phyloP scores from a whole-genome alignment of 129 eudicot genomes.

The Artemisia tridentata region DNA sequence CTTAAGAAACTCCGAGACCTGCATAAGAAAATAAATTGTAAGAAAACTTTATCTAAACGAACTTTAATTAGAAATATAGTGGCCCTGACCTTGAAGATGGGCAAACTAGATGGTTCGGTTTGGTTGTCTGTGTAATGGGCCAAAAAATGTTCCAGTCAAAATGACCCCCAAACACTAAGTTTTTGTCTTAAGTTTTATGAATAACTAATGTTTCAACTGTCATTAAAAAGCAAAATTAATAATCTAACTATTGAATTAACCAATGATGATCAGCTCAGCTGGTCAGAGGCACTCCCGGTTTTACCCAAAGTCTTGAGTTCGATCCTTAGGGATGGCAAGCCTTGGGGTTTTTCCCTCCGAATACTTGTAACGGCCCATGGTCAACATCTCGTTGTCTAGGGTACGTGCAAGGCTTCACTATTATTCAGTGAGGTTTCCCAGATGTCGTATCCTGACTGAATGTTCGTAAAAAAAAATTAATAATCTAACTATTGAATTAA shows the following conservation, averaged over 20 bases:
- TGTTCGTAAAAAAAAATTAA: not conserved
- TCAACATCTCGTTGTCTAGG: too few species aligned
- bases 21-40: not conserved
- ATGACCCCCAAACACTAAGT: not conserved
- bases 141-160: not conserved
- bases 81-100: not conserved
- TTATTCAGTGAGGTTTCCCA: too few species aligned
- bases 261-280: not conserved
- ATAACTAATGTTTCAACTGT: not conserved
- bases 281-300: too few species aligned
- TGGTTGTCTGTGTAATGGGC: not conserved
- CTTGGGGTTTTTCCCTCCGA: too few species aligned
- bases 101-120: not conserved
- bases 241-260: not conserved
- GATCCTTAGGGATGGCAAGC: too few species aligned
- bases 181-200: not conserved
- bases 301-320: too few species aligned
- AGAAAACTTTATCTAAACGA: not conserved
- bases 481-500: not conserved
- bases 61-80: not conserved
- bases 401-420: too few species aligned
- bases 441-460: too few species aligned
- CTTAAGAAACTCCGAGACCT: constrained; percentile 63
- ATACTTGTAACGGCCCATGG: too few species aligned
- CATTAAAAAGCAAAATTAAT: not conserved